Evolutionary conservation across 768 basidiomycete genomes (phyloP).

Genomic region (Mycena indigotica): DNA sequence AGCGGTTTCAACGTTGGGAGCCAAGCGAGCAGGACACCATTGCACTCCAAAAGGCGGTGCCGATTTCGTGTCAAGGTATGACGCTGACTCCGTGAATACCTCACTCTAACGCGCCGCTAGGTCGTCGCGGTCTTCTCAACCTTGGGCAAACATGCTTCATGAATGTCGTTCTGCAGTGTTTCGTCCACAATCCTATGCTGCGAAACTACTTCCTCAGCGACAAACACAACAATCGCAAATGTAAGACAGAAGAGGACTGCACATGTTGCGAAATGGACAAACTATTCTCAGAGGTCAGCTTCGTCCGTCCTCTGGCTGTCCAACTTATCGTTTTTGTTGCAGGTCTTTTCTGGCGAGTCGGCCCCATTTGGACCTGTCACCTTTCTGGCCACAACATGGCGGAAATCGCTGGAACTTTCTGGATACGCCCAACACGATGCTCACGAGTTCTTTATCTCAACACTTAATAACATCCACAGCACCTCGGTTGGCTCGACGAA

Average conservation of each 20-base stretch:
- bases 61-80: slow-evolving; percentile 76
- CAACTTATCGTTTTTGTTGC: slow-evolving; percentile 3
- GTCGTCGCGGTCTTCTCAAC: slow-evolving; percentile 83
- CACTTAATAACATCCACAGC: slow-evolving; percentile 84
- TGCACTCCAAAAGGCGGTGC: slow-evolving; percentile 50
- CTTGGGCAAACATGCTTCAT: slow-evolving; percentile 94
- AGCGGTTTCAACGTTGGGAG: slow-evolving; percentile 53
- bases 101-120: slow-evolving; percentile 36
- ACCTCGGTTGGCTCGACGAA: slow-evolving; percentile 75
- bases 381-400: slow-evolving; percentile 86
- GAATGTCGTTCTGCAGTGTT: slow-evolving; percentile 86
- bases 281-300: slow-evolving; percentile 69
- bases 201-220: slow-evolving; percentile 90
- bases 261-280: slow-evolving; percentile 94
- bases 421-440: slow-evolving; percentile 96
- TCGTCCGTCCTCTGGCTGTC: neutral
- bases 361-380: slow-evolving; percentile 78
- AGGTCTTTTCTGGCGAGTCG: slow-evolving; percentile 61
- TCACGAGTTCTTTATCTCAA: slow-evolving; percentile 83
- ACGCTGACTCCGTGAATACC: neutral
- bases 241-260: slow-evolving; percentile 67
- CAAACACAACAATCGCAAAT: slow-evolving; percentile 76
- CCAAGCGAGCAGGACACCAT: slow-evolving; percentile 43
- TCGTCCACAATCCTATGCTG: slow-evolving; percentile 87
- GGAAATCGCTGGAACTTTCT: slow-evolving; percentile 73